phyloP scores from a whole-genome alignment of 371 early-diverging fungal species.

The Apophysomyces elegans region DNA sequence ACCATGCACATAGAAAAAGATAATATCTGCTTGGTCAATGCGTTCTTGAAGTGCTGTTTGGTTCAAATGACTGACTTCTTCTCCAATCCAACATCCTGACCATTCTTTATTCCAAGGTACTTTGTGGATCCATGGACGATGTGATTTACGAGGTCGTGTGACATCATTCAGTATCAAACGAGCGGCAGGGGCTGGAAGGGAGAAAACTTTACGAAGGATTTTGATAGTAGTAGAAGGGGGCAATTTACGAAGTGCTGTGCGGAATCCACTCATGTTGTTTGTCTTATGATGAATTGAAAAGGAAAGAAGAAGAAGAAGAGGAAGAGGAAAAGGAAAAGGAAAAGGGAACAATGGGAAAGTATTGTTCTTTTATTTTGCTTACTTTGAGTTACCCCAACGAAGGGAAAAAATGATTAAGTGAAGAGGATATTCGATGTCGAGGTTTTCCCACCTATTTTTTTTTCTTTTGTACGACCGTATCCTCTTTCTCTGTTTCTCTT shows the following conservation, averaged over 20 bases:
- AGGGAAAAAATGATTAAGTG: not conserved
- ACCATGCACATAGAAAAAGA: conserved; percentile 56
- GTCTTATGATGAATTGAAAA: not conserved
- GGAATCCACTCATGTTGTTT: conserved; percentile 31
- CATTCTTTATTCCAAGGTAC: conserved; percentile 40
- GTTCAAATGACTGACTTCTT: conserved; percentile 34
- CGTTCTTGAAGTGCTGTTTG: conserved; percentile 30
- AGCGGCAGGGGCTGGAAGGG: conserved; percentile 52
- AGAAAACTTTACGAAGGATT: conserved; percentile 43
- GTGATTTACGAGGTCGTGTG: conserved; percentile 41
- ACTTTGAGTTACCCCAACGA: conserved; percentile 9
- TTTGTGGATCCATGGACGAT: conserved; percentile 44
- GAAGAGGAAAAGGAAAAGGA: conserved; percentile 5
- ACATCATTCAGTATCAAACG: conserved; percentile 49
- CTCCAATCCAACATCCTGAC: conserved; percentile 59
- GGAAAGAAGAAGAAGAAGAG: not conserved
- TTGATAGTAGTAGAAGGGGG: conserved; percentile 47
- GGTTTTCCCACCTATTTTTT: not conserved
- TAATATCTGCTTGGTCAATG: conserved; percentile 41
- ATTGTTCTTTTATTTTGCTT: not conserved
- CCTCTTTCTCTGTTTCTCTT: not conserved
- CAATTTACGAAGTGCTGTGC: conserved; percentile 37
- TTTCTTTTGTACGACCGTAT: too few relatives aligned
- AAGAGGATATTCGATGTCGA: not conserved
- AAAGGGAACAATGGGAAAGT: not conserved